phyloP scores from a whole-genome alignment of 345 rosid genomes.

The Euclidium syriacum region DNA sequence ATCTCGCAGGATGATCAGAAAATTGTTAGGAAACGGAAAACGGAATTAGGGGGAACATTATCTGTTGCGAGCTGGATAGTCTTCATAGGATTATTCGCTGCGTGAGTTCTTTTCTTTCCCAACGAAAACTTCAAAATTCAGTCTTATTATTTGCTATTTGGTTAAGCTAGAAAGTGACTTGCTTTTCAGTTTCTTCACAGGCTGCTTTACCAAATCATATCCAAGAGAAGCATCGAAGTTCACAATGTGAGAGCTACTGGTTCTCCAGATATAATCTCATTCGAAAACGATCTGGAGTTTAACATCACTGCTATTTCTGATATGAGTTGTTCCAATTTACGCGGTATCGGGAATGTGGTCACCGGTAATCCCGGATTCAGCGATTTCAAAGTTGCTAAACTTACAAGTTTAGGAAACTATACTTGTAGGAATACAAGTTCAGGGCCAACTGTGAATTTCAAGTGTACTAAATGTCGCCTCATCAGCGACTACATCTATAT shows the following conservation, averaged over 20 bases:
- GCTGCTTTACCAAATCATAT: conserved; percentile 86
- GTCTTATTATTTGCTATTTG: background rate
- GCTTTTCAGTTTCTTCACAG: conserved; percentile 55
- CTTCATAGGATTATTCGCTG: conserved; percentile 82
- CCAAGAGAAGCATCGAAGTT: conserved; percentile 78
- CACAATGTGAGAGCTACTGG: conserved; percentile 80
- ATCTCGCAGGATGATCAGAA: conserved; percentile 70
- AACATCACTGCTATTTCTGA: conserved; percentile 78
- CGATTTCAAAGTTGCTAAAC: conserved; percentile 43
- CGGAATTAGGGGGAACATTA: conserved; percentile 88
- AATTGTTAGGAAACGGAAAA: conserved; percentile 75
- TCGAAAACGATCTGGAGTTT: conserved; percentile 75
- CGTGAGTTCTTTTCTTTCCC: conserved; percentile 61
- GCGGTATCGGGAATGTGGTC: conserved; percentile 50
- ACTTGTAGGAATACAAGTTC: conserved; percentile 63
- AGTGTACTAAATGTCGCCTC: conserved; percentile 58
- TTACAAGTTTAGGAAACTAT: conserved; percentile 46
- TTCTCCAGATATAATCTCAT: conserved; percentile 67
- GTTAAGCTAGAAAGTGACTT: conserved; percentile 22
- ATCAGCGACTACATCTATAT: conserved; percentile 51
- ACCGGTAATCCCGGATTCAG: conserved; percentile 65
- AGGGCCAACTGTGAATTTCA: conserved; percentile 77
- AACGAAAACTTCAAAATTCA: background rate
- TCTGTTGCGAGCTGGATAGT: conserved; percentile 96
- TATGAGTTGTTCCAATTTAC: conserved; percentile 84